Evolutionary conservation across 2,329 filamentous ascomycete species (phyloP).

Genomic region (Magnaporthiopsis incrustans): DNA sequence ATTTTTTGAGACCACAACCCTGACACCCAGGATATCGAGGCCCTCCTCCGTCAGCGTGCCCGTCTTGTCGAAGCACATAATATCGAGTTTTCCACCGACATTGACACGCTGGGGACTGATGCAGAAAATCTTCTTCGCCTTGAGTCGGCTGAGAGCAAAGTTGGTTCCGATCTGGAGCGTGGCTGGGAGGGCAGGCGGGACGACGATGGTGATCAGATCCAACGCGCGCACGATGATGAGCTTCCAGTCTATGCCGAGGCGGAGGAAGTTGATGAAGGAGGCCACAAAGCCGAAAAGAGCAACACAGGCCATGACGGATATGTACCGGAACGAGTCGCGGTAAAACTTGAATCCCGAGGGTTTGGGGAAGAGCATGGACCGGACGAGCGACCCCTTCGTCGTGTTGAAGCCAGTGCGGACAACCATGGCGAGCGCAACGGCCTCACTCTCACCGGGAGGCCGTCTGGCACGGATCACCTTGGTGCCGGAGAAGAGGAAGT

Average conservation of each 20-base stretch:
- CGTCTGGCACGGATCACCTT: slow-evolving; percentile 87
- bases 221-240: slow-evolving; percentile 86
- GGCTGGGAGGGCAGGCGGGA: slow-evolving; percentile 87
- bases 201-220: slow-evolving; percentile 95
- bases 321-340: slow-evolving; percentile 93
- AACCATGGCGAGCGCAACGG: slow-evolving; percentile 83
- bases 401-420: slow-evolving; percentile 95
- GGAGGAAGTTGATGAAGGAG: slow-evolving; percentile 88
- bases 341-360: slow-evolving; percentile 99
- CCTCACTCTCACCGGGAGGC: slow-evolving; percentile 52
- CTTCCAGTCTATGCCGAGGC: slow-evolving; percentile 76
- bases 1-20: slow-evolving; percentile 47
- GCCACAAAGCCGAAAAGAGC: slow-evolving; percentile 81
- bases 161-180: slow-evolving; percentile 95
- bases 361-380: slow-evolving; percentile 98
- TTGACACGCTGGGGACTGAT: slow-evolving; percentile 97
- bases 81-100: slow-evolving; percentile 88
- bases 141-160: slow-evolving; percentile 81
- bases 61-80: slow-evolving; percentile 98
- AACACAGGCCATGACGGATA: slow-evolving; percentile 88
- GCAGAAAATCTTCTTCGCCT: slow-evolving; percentile 87
- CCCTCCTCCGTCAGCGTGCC: slow-evolving; percentile 97
- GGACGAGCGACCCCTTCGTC: slow-evolving; percentile 89
- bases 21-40: slow-evolving; percentile 82
- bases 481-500: slow-evolving; percentile 91